These are phyloP conservation scores for Cutaneotrichosporon sp. DNA, from an alignment of 1,284 basidiomycete species.

Conservation along the genomic window DNA sequence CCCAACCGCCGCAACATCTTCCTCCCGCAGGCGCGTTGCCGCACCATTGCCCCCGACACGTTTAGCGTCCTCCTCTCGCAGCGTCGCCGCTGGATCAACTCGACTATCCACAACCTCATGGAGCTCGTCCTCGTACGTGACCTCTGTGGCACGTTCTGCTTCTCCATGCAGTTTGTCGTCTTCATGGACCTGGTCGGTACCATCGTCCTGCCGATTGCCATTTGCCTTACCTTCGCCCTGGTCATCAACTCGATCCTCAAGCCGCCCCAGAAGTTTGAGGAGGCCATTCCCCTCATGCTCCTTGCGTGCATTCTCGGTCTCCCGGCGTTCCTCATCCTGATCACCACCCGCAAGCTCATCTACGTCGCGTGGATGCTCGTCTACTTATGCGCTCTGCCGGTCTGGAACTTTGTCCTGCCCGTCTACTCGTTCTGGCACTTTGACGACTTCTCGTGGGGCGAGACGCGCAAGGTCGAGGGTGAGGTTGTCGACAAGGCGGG, in stretches of 20 bases:
- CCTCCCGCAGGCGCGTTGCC: slow-evolving; percentile 90
- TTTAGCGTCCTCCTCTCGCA: slow-evolving; percentile 93
- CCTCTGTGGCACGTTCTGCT: slow-evolving; percentile 93
- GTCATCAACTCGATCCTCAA: slow-evolving; percentile 76
- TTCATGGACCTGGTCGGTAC: slow-evolving; percentile 99
- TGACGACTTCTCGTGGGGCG: slow-evolving; percentile 95
- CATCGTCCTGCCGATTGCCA: slow-evolving; percentile 91
- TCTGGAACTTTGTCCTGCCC: slow-evolving; percentile 95
- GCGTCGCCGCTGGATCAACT: slow-evolving; percentile 99
- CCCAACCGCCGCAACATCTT: slow-evolving; percentile 99
- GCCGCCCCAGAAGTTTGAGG: slow-evolving; percentile 81
- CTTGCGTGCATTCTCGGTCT: slow-evolving; percentile 89
- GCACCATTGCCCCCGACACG: slow-evolving; percentile 94
- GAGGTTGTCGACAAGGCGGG: slow-evolving; percentile 64
- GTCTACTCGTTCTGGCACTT: slow-evolving; percentile 99
- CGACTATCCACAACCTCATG: slow-evolving; percentile 99
- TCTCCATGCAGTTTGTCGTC: slow-evolving; percentile 97
- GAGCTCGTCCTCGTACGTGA: slow-evolving; percentile 96
- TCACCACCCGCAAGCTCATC: slow-evolving; percentile 91
- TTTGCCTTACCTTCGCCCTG: slow-evolving; percentile 85
- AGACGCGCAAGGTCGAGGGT: slow-evolving; percentile 95
- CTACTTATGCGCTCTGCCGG: slow-evolving; percentile 85
- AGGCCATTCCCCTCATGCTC: slow-evolving; percentile 92
- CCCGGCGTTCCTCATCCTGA: slow-evolving; percentile 86
- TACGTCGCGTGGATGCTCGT: slow-evolving; percentile 98